Percentiles rank a stretch among this genome's conserved stretches.
Conservation (phyloP, 2,329 filamentous ascomycete species). For the Nemania serpens region DNA sequence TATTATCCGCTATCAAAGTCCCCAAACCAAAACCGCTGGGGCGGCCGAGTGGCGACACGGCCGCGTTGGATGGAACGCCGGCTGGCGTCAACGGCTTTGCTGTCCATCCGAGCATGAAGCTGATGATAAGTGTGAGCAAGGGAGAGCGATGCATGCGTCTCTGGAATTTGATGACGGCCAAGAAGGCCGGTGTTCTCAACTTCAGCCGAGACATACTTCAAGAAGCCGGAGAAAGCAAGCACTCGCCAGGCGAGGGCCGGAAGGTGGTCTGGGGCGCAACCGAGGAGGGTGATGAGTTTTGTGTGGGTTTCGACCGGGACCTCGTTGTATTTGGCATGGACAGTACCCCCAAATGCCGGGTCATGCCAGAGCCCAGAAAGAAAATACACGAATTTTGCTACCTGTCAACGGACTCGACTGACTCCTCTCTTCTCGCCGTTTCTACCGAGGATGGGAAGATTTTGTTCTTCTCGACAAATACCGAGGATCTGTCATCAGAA, state of each 20-base stretch:
- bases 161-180: conserved; percentile 96
- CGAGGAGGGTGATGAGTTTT: conserved; percentile 78
- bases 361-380: conserved; percentile 68
- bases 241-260: conserved; percentile 80
- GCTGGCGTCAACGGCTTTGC: conserved; percentile 94
- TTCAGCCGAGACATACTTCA: conserved; percentile 76
- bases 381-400: conserved; percentile 87
- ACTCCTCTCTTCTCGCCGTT: conserved; percentile 67
- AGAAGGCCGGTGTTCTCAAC: conserved; percentile 90
- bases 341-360: conserved; percentile 76
- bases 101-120: conserved; percentile 92
- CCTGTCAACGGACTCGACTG: conserved; percentile 57
- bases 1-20: conserved; percentile 85
- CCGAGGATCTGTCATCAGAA: conserved; percentile 48
- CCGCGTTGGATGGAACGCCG: conserved; percentile 77
- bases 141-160: conserved; percentile 90
- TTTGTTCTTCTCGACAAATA: conserved; percentile 76
- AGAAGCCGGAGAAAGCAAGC: conserved; percentile 76
- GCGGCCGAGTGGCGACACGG: conserved; percentile 87
- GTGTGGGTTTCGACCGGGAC: conserved; percentile 86
- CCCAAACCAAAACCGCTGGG: conserved; percentile 81
- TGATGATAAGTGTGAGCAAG: conserved; percentile 91
- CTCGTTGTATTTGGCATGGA: conserved; percentile 87
- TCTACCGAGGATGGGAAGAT: conserved; percentile 91
- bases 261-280: conserved; percentile 78